Evolutionary conservation across 2,329 filamentous ascomycete species (phyloP), one percentile per base, ranked within the genome.

Genomic region (Fusarium longipes): DNA sequence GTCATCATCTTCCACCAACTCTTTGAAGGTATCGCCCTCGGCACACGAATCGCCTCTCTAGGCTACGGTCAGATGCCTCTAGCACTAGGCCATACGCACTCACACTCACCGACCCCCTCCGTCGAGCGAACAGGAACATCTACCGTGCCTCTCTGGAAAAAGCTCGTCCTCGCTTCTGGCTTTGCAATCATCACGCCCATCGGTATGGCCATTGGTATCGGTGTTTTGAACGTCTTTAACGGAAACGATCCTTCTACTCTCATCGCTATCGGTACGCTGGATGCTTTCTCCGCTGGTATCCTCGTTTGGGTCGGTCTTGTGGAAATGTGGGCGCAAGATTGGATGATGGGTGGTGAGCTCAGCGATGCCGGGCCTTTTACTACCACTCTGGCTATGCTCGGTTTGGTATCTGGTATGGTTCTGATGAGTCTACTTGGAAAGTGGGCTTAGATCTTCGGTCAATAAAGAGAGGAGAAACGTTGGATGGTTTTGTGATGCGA

Each of bases 1-100:
- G 91, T 93, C 49, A 91, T 93, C 60, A 79, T 92, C 57, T 93
- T 93, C 79, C 91, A 93, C 73, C 91, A 93, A 72, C 87, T 92
- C 79, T 92, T 94, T 70, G 91, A 93, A 73, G 91, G 91, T 12
- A 82, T 93, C 44, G 91, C 91, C 0, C 86, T 93, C 0, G 91
- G 91, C 6, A 87, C 87, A 3, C 86, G 89, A 11, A 92, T 93
- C 67, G 89, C 90, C 5, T 82, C 84, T 0, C 80, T 92, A 0
- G 83, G 81, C 18, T 76, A 75, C 3, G 56, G 53, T 8, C 44
- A 58, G 6, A 59, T 68, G n/a, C 57, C 65, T 12, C 52, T 71
- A 9, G 42, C 73, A 48, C 25, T 71, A 32, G 33, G 66, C 11
- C 63, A 70, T 32, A 32, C 54, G 0, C 68, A 73, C 40, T 56